phyloP scores from a whole-genome alignment of 345 rosid genomes.

The Psidium friedrichsthalianum region DNA sequence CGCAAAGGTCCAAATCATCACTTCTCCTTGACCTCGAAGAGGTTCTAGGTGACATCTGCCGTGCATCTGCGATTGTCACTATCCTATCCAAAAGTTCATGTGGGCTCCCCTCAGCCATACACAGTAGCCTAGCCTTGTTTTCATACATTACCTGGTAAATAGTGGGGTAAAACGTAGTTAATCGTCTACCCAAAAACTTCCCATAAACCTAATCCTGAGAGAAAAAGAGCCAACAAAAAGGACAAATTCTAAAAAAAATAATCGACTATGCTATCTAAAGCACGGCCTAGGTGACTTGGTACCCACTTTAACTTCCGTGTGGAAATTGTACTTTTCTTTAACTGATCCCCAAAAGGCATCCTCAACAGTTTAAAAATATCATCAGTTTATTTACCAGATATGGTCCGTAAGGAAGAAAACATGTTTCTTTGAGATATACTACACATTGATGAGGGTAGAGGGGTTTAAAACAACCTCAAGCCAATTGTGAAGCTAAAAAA shows the following conservation, averaged over 20 bases:
- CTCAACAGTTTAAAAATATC: background rate
- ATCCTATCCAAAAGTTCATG: slow-evolving; percentile 54
- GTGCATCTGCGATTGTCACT: slow-evolving; percentile 71
- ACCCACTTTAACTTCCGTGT: background rate
- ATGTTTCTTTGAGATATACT: background rate
- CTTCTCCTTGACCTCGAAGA: slow-evolving; percentile 71
- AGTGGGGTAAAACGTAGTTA: background rate
- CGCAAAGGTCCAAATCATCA: slow-evolving; percentile 75
- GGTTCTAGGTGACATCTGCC: slow-evolving; percentile 66
- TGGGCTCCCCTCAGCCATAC: slow-evolving; percentile 87
- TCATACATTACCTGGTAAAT: slow-evolving; percentile 82
- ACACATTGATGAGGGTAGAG: background rate
- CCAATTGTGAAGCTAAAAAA: background rate
- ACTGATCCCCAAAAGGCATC: background rate
- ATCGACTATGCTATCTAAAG: background rate
- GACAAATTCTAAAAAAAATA: background rate
- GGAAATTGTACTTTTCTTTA: background rate
- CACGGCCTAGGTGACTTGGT: background rate
- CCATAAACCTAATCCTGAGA: background rate
- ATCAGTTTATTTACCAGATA: background rate
- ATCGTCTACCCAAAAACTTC: background rate
- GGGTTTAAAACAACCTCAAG: background rate
- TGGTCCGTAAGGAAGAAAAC: background rate
- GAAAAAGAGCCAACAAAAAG: background rate
- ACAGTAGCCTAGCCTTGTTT: slow-evolving; percentile 65